phyloP scores from a whole-genome alignment of 352 stramenopile species.

The Phytophthora constricta region DNA sequence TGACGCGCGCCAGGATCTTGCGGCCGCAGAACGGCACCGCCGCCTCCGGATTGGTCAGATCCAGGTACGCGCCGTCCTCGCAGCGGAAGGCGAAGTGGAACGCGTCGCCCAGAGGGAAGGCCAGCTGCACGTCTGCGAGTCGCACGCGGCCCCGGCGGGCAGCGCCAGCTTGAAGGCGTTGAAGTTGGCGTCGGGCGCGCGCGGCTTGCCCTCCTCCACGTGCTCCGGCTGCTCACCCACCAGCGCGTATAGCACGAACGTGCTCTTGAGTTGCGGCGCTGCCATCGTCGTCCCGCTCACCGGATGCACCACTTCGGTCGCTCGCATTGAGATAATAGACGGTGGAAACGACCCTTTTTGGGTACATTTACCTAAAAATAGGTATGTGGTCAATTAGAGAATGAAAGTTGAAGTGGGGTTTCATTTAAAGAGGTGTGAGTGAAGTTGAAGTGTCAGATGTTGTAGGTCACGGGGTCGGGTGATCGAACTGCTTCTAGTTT shows the following conservation, averaged over 20 bases:
- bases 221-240: conserved; percentile 68
- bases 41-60: conserved; percentile 74
- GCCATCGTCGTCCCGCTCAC: conserved; percentile 37
- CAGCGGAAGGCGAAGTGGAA: conserved; percentile 86
- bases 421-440: conserved; percentile 6
- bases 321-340: conserved; percentile 18
- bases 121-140: conserved; percentile 65
- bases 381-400: conserved; percentile 5
- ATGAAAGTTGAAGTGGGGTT: background rate
- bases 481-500: conserved; percentile 22
- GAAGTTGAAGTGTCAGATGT: conserved; percentile 8
- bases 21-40: conserved; percentile 65
- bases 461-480: conserved; percentile 4
- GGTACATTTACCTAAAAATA: too few species aligned
- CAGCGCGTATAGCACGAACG: conserved; percentile 72
- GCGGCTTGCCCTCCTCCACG: conserved; percentile 47
- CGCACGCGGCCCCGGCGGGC: conserved; percentile 34
- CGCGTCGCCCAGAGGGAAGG: conserved; percentile 70
- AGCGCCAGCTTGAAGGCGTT: conserved; percentile 72
- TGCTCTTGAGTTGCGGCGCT: conserved; percentile 29
- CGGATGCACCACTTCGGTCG: conserved; percentile 38
- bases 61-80: conserved; percentile 67
- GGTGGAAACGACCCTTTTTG: conserved; percentile 16
- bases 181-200: conserved; percentile 61
- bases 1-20: conserved; percentile 78